Conservation (phyloP, 2,329 filamentous ascomycete species). For the Alternaria gansuensis region DNA sequence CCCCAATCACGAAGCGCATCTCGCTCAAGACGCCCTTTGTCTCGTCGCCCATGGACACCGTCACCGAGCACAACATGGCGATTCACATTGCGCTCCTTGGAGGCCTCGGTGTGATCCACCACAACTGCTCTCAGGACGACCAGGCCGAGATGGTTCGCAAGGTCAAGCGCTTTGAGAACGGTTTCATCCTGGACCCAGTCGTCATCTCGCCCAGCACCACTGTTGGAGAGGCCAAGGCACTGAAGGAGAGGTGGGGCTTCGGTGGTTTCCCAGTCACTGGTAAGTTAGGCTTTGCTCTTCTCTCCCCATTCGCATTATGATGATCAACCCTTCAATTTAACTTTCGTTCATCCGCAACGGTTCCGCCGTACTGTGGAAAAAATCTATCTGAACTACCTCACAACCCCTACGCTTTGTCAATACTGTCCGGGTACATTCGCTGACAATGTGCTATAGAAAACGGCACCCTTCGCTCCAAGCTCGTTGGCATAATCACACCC, state of each 20-base stretch:
- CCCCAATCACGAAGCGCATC: slow-evolving; percentile 93
- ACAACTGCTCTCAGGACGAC: slow-evolving; percentile 97
- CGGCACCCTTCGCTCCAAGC: slow-evolving; percentile 92
- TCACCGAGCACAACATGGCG: slow-evolving; percentile 99
- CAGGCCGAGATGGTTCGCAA: slow-evolving; percentile 99
- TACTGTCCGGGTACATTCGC: slow-evolving; percentile 20
- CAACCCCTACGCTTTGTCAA: slow-evolving; percentile 11
- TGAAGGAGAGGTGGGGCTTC: slow-evolving; percentile 99
- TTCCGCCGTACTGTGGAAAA: slow-evolving; percentile 85
- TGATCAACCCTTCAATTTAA: slow-evolving; percentile 81
- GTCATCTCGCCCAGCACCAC: slow-evolving; percentile 89
- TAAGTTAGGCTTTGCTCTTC: slow-evolving; percentile 62
- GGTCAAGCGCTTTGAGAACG: slow-evolving; percentile 99
- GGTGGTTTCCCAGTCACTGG: slow-evolving; percentile 98
- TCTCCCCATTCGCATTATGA: slow-evolving; percentile 64
- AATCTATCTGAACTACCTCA: slow-evolving; percentile 59
- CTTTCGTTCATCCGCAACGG: slow-evolving; percentile 99
- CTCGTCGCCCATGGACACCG: slow-evolving; percentile 99
- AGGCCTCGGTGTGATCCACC: slow-evolving; percentile 93
- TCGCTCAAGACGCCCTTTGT: slow-evolving; percentile 95
- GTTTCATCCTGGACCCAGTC: slow-evolving; percentile 95
- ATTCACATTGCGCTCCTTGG: slow-evolving; percentile 94
- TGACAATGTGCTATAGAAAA: slow-evolving; percentile 69
- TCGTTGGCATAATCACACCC: slow-evolving; percentile 96
- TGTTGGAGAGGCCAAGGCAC: slow-evolving; percentile 85